phyloP scores from a whole-genome alignment of 2,329 filamentous ascomycete species.

The Alternaria atra region DNA sequence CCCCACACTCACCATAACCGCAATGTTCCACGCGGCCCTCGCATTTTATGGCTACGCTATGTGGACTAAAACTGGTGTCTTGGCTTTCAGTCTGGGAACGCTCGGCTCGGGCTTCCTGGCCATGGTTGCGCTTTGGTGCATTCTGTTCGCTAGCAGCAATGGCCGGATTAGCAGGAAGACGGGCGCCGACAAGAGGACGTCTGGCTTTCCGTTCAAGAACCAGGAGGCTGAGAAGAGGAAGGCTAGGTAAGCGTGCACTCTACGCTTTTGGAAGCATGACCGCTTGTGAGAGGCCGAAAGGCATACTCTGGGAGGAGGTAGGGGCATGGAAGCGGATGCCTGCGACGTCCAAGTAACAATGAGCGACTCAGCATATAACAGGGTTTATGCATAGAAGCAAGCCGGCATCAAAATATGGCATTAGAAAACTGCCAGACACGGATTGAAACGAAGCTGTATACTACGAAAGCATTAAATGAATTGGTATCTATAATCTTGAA shows the following conservation, averaged over 20 bases:
- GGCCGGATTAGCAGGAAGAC: slow-evolving; percentile 69
- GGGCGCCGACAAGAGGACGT: slow-evolving; percentile 72
- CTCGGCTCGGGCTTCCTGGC: slow-evolving; percentile 66
- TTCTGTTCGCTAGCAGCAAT: slow-evolving; percentile 65
- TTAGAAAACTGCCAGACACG: neutral
- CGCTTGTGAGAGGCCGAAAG: neutral
- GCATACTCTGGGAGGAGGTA: neutral
- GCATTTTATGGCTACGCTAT: slow-evolving; percentile 70
- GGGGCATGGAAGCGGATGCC: neutral
- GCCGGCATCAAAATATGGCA: neutral
- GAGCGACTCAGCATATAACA: neutral
- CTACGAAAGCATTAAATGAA: slow-evolving; percentile 16
- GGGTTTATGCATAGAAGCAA: neutral
- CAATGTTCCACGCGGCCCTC: slow-evolving; percentile 68
- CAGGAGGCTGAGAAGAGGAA: slow-evolving; percentile 64
- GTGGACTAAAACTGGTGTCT: slow-evolving; percentile 65
- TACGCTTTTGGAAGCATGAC: neutral
- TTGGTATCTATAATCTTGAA: slow-evolving; percentile 28
- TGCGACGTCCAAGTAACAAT: neutral
- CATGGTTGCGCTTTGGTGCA: slow-evolving; percentile 70
- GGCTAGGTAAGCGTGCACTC: slow-evolving; percentile 28
- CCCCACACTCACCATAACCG: slow-evolving; percentile 72
- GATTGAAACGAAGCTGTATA: slow-evolving; percentile 9
- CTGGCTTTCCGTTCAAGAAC: slow-evolving; percentile 73
- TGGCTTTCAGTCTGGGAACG: slow-evolving; percentile 69